Evolutionary conservation across 2,329 filamentous ascomycete genomes (phyloP).

Genomic region (Botryosphaeria dothidea): DNA sequence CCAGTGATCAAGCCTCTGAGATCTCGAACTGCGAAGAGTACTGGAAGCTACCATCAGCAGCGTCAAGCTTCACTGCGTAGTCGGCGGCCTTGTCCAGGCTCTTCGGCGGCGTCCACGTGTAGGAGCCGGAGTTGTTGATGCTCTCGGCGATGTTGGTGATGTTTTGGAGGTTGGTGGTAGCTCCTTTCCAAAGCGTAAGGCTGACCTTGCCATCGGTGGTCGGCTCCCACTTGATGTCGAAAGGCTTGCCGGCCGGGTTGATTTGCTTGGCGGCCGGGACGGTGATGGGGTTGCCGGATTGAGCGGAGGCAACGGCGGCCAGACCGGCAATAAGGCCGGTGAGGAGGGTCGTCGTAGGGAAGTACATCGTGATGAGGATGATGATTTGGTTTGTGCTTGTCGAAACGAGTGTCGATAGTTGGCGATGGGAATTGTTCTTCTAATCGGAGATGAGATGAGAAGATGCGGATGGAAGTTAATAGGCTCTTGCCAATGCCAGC

Average conservation of each 20-base stretch:
- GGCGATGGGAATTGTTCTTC: no score
- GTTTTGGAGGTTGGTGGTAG: background rate
- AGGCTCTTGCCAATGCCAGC: background rate
- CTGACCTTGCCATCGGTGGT: background rate
- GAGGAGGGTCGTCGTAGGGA: background rate
- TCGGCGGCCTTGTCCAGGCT: background rate
- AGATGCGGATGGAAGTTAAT: background rate
- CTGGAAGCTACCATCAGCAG: background rate
- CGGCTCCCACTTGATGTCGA: background rate
- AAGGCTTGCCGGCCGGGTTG: background rate
- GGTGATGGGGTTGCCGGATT: background rate
- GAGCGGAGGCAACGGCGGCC: background rate
- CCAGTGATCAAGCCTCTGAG: background rate
- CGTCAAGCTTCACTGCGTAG: background rate
- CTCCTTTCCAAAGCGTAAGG: background rate
- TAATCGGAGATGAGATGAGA: background rate
- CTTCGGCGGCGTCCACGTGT: background rate
- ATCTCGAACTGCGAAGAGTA: background rate
- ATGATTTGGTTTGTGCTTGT: background rate
- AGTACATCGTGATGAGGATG: background rate
- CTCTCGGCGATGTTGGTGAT: background rate
- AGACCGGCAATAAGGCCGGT: background rate
- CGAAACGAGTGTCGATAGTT: background rate
- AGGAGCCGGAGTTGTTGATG: background rate
- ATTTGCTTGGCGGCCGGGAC: background rate